Conservation (phyloP, 129 eudicot genomes). For the Lactuca saligna region DNA sequence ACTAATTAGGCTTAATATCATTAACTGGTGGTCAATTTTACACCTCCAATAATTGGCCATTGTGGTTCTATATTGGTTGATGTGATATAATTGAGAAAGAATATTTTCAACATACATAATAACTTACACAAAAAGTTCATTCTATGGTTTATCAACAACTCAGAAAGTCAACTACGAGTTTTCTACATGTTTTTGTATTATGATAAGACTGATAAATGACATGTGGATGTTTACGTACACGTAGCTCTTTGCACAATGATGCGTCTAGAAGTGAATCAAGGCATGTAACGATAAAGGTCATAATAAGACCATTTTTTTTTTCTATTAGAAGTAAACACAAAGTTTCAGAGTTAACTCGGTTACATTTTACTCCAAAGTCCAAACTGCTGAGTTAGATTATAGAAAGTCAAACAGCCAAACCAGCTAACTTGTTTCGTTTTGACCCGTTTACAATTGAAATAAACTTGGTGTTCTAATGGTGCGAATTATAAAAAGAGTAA, state of each 20-base stretch:
- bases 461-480: too few relatives aligned
- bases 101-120: background rate
- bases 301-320: background rate
- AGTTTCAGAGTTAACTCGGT: too few relatives aligned
- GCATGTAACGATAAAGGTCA: background rate
- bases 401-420: too few relatives aligned
- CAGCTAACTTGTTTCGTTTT: background rate
- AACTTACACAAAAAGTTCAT: background rate
- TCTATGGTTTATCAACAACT: slow-evolving; percentile 1
- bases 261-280: background rate
- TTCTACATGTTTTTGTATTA: slow-evolving; percentile 4
- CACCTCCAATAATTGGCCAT: slow-evolving; percentile 5
- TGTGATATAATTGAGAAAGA: slow-evolving; percentile 1
- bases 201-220: slow-evolving; percentile 21
- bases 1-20: slow-evolving; percentile 4
- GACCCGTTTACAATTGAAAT: background rate
- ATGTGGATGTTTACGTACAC: slow-evolving; percentile 8
- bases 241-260: background rate
- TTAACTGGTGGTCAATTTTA: background rate
- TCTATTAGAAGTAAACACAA: background rate
- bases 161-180: slow-evolving; percentile 17
- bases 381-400: too few relatives aligned
- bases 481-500: too few relatives aligned
- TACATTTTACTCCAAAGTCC: too few relatives aligned
- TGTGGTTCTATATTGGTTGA: slow-evolving; percentile 1